A percentile compares a stretch with the other conserved stretches of the same genome.
phyloP scores from a whole-genome alignment of 2,329 filamentous ascomycete species.

The Xylariaceae sp. region DNA sequence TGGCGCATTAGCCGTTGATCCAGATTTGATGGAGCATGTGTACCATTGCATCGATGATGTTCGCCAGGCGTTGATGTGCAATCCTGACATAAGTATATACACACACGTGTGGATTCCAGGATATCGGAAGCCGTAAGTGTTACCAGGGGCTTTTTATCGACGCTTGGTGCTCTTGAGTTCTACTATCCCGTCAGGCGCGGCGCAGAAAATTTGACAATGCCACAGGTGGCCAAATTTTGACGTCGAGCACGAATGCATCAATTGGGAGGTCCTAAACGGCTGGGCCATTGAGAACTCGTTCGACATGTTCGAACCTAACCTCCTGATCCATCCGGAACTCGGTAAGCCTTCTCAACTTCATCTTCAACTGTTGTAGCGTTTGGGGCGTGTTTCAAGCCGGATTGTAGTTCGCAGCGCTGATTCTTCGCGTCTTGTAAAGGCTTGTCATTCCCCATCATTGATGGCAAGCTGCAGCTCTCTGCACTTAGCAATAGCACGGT shows the following conservation, averaged over 20 bases:
- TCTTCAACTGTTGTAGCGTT: neutral
- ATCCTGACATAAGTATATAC: neutral
- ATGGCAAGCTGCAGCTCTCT: neutral
- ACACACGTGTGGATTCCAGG: neutral
- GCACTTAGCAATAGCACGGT: neutral
- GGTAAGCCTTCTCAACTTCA: neutral
- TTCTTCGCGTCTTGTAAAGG: neutral
- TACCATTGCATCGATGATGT: constrained; percentile 1
- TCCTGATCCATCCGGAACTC: neutral
- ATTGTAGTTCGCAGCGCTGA: no score
- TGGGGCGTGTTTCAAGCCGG: neutral
- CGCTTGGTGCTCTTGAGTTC: no score
- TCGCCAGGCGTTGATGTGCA: neutral
- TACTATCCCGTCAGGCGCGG: no score
- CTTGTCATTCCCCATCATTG: neutral
- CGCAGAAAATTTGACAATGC: neutral
- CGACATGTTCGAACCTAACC: neutral
- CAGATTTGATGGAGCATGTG: neutral
- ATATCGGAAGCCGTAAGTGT: neutral
- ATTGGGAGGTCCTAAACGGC: neutral
- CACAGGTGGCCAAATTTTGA: neutral
- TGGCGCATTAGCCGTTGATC: neutral
- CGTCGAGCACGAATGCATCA: neutral
- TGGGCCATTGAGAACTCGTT: neutral
- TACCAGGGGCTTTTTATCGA: no score